Conservation (phyloP, 2,329 filamentous ascomycete species). For the Colletotrichum scovillei region DNA sequence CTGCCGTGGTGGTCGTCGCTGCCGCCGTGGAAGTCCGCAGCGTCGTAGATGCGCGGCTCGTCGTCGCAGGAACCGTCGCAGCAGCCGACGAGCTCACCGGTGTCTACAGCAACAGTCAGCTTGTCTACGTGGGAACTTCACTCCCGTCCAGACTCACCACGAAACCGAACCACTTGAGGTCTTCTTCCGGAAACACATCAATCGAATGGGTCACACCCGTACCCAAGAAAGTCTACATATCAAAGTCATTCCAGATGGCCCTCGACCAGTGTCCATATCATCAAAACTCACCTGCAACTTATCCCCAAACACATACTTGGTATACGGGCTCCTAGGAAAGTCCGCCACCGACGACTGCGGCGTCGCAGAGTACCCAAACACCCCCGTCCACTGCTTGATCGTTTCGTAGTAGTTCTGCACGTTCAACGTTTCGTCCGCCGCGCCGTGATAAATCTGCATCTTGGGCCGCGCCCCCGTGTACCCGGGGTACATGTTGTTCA, state of each 20-base stretch:
- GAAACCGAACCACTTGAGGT: conserved; percentile 36
- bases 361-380: conserved; percentile 54
- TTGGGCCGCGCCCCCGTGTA: conserved; percentile 61
- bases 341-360: conserved; percentile 45
- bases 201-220: conserved; percentile 32
- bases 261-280: not conserved
- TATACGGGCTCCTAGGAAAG: conserved; percentile 51
- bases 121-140: too few species aligned
- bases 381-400: conserved; percentile 66
- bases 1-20: conserved; percentile 13
- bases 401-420: conserved; percentile 68
- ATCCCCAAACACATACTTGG: conserved; percentile 52
- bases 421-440: conserved; percentile 59
- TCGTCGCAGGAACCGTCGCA: not conserved
- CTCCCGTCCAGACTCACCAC: not conserved
- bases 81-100: conserved; percentile 19
- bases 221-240: conserved; percentile 28
- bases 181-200: conserved; percentile 32
- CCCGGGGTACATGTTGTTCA: conserved; percentile 60
- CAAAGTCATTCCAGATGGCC: not conserved
- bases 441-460: conserved; percentile 71
- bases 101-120: conserved; percentile 9
- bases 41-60: conserved; percentile 22
- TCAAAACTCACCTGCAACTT: conserved; percentile 39
- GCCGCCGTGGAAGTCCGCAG: not conserved